Base-by-base conservation (phyloP, 371 early-diverging fungal genomes). In the Mortierella sp. region DNA sequence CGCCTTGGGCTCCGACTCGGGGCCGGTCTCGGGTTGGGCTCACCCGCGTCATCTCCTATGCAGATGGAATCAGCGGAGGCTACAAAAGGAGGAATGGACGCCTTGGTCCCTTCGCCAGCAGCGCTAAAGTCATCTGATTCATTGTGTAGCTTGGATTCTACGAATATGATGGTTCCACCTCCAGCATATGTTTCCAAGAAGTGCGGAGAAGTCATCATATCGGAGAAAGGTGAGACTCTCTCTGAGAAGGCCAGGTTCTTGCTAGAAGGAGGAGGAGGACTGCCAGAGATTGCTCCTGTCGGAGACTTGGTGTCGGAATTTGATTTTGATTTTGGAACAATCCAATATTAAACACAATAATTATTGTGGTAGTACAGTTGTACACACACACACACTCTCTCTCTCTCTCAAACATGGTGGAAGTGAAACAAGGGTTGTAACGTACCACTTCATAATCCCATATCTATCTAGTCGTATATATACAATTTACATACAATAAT, bases 231-330 rank as follows among this genome's bases (percentile, higher is more conserved):
- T 16, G 62, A 67, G 65, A 65, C 65, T 21, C 52, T 65, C n/a
- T 65, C 65, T 4, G 64, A 61, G 8, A 61, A 63, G 32, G 63
- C 36, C 10, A 24, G 9, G 19, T 43, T 24, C 2, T 24, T 19
- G 43, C 3, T 32, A 21, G 32, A 40, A 7, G 40, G 16, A n/a
- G 63, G 50, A 48, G 38, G 4, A 1, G 64, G 8, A 52, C 41
- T 77, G 32, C 72, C 77, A 3, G 77, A 77, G 48, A 72, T 77
- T 57, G 64, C 72, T 11, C 47, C 67, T 53, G 58, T 77, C 13
- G 77, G 77, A 16, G 69, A 77, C 22, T 40, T 77, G 33, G 19
- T 71, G 38, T 67, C 72, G 2, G 77, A 77, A 36, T 68, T 77
- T 16, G 47, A 68, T 15, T 16, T 77, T 52, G 72, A 77, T 28